Evolutionary conservation across 1,284 basidiomycete genomes (phyloP).

Genomic region (Boletus hoseneyae): DNA sequence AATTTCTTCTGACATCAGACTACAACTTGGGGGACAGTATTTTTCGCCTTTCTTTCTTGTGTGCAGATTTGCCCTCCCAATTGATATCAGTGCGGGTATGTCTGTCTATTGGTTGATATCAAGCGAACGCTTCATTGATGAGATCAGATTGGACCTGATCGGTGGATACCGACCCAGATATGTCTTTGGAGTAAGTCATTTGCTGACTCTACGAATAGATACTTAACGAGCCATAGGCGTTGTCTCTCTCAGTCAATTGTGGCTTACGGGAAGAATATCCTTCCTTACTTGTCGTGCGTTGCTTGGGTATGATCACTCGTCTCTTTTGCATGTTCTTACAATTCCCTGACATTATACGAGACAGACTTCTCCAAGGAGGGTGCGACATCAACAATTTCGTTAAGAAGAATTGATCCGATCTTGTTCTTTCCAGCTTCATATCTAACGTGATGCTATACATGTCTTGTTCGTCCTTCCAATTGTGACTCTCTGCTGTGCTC

Average conservation of each 20-base stretch:
- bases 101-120: neutral
- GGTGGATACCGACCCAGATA: conserved; percentile 64
- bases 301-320: neutral
- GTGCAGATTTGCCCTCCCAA: neutral
- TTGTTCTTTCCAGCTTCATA: conserved; percentile 40
- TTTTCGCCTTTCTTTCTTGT: neutral
- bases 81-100: neutral
- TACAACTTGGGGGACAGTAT: neutral
- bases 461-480: conserved; percentile 29
- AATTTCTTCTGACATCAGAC: neutral
- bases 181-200: conserved; percentile 31
- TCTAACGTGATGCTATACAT: conserved; percentile 41
- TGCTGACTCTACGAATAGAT: neutral
- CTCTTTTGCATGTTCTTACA: neutral
- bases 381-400: neutral
- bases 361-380: conserved; percentile 11
- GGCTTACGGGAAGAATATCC: neutral
- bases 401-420: no score
- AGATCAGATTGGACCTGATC: conserved; percentile 1
- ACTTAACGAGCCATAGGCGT: conserved; percentile 26
- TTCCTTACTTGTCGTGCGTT: neutral
- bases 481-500: neutral
- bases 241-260: neutral
- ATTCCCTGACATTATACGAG: neutral
- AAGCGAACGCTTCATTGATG: neutral